A percentile compares a stretch with the other conserved stretches of the same genome.
These are phyloP conservation scores for Naganishia kalamii DNA, from an alignment of 768 basidiomycete genomes.

Conservation along the genomic window DNA sequence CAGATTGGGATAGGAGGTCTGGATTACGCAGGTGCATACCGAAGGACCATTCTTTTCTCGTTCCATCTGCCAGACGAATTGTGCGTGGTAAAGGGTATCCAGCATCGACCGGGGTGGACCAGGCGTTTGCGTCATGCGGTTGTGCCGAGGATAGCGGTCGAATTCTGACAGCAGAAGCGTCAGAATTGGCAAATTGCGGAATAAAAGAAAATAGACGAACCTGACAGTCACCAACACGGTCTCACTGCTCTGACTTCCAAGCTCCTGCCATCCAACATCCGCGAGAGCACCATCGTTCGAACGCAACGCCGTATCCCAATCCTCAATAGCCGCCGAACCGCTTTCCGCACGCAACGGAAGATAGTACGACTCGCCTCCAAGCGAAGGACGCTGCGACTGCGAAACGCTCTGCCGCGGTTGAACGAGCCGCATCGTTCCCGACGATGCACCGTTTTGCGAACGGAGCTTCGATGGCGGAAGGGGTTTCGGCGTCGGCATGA, in stretches of 20 bases:
- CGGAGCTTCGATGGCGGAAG: constrained; percentile 3
- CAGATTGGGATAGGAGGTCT: neutral
- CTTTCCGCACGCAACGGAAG: neutral
- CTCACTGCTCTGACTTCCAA: constrained; percentile 30
- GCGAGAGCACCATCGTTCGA: neutral
- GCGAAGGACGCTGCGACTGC: neutral
- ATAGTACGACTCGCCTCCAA: neutral
- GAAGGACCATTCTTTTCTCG: constrained; percentile 40
- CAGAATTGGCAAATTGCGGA: no score
- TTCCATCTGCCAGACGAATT: constrained; percentile 35
- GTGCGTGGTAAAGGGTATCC: constrained; percentile 30
- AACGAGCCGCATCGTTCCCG: neutral
- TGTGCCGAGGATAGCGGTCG: constrained; percentile 37
- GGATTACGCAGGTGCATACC: constrained; percentile 28
- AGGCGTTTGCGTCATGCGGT: constrained; percentile 28
- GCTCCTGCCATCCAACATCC: constrained; percentile 21
- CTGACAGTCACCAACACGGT: constrained; percentile 43
- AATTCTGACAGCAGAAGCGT: constrained; percentile 27
- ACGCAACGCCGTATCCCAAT: neutral
- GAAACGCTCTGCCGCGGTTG: constrained; percentile 6
- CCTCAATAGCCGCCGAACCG: neutral
- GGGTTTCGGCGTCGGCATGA: constrained; percentile 23
- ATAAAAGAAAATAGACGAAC: constrained; percentile 25
- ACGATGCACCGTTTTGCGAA: neutral
- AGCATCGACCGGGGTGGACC: constrained; percentile 34